Conservation (phyloP, 495 filamentous ascomycete genomes). For the Trichocladium uniseriatum region DNA sequence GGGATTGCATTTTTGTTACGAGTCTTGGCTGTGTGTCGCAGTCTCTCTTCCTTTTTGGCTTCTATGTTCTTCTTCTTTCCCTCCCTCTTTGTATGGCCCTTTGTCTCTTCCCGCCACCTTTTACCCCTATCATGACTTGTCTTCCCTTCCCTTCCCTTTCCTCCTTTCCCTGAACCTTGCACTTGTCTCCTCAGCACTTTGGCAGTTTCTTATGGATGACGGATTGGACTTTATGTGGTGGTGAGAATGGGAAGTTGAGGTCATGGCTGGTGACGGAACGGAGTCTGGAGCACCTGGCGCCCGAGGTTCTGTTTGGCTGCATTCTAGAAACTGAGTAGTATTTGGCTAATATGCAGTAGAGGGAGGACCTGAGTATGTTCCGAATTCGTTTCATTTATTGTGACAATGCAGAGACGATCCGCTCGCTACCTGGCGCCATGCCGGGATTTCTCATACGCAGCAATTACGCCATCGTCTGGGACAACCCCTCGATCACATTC, state of each 20-base stretch:
- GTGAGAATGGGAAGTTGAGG: slow-evolving; percentile 6
- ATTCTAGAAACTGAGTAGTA: slow-evolving; percentile 5
- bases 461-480: slow-evolving; percentile 23
- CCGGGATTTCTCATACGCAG: slow-evolving; percentile 14
- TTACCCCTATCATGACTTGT: no score
- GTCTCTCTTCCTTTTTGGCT: background rate
- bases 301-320: background rate
- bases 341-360: background rate
- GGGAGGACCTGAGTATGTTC: background rate
- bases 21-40: background rate
- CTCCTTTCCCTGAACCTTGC: no score
- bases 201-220: background rate
- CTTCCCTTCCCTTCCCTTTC: background rate
- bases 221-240: background rate
- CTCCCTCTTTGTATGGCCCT: background rate
- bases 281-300: slow-evolving; percentile 12
- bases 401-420: background rate
- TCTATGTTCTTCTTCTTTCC: background rate
- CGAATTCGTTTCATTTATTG: background rate
- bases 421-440: background rate
- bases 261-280: background rate
- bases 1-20: background rate
- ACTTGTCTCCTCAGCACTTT: background rate
- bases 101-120: no score
- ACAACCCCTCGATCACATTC: slow-evolving; percentile 16